These are phyloP conservation scores for Globisporangium apiculatum DNA, from an alignment of 352 stramenopile species.

Conservation along the genomic window DNA sequence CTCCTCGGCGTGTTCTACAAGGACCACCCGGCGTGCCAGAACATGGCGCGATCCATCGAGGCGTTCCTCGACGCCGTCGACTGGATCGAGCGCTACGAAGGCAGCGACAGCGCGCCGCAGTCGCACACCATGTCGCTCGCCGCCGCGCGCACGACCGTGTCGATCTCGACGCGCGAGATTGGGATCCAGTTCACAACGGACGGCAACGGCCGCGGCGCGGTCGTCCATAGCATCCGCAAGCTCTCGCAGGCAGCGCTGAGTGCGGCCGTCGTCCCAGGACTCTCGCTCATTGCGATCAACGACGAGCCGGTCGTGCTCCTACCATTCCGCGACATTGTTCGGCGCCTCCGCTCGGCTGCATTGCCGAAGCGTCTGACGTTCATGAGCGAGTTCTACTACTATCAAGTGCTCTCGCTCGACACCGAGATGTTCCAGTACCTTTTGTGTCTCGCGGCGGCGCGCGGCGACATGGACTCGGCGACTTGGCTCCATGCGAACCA, in stretches of 20 bases:
- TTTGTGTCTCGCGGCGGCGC: slow-evolving; percentile 55
- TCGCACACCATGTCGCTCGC: slow-evolving; percentile 40
- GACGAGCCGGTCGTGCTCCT: slow-evolving; percentile 74
- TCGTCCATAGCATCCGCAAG: slow-evolving; percentile 74
- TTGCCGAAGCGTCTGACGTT: slow-evolving; percentile 81
- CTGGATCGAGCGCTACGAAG: slow-evolving; percentile 66
- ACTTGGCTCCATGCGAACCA: slow-evolving; percentile 44
- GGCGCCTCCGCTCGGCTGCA: slow-evolving; percentile 43
- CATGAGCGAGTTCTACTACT: slow-evolving; percentile 82
- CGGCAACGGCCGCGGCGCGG: slow-evolving; percentile 62
- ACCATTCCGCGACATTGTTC: slow-evolving; percentile 72
- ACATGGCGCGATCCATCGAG: slow-evolving; percentile 43
- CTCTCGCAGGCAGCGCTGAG: slow-evolving; percentile 76
- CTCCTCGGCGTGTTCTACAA: slow-evolving; percentile 58
- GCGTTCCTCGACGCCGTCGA: slow-evolving; percentile 74
- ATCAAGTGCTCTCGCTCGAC: slow-evolving; percentile 70
- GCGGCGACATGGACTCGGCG: slow-evolving; percentile 65
- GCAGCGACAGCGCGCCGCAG: slow-evolving; percentile 22
- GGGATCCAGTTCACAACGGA: slow-evolving; percentile 81
- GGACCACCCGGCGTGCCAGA: slow-evolving; percentile 66
- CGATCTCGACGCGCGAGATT: slow-evolving; percentile 76
- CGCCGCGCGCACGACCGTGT: slow-evolving; percentile 57
- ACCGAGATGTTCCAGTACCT: slow-evolving; percentile 78
- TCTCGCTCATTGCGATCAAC: slow-evolving; percentile 80
- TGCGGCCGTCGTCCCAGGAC: slow-evolving; percentile 49